Percentiles rank a stretch among this genome's conserved stretches.
Conservation (phyloP, 192 early-diverging fungal genomes). For the Mortierella claussenii region DNA sequence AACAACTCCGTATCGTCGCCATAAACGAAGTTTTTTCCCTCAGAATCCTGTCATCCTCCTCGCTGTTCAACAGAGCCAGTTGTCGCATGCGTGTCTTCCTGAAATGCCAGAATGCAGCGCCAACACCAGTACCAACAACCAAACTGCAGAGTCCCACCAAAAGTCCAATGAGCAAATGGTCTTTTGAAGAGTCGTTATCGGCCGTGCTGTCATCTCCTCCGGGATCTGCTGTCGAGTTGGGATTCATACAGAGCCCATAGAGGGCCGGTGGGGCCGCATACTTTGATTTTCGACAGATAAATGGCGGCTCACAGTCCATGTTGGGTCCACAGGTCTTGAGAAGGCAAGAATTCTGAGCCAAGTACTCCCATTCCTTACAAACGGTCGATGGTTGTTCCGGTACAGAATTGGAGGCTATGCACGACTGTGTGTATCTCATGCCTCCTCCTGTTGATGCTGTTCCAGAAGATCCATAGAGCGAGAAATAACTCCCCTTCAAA, state of each 20-base stretch:
- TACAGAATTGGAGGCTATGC: not conserved
- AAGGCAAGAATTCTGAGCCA: conserved; percentile 1
- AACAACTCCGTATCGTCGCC: not conserved
- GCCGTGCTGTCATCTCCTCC: not conserved
- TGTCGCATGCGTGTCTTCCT: conserved; percentile 9
- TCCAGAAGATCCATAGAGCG: conserved; percentile 4
- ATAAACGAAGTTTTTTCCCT: not conserved
- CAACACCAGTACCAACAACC: not conserved
- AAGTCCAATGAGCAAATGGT: not conserved
- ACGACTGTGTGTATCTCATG: conserved; percentile 18
- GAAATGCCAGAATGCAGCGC: not conserved
- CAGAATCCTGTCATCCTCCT: not conserved
- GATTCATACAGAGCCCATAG: conserved; percentile 13
- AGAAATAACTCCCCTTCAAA: conserved; percentile 4
- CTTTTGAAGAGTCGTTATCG: not conserved
- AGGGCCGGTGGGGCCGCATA: not conserved
- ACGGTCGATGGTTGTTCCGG: not conserved
- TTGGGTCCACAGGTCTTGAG: conserved; percentile 10
- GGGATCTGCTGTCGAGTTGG: not conserved
- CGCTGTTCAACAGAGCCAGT: not conserved
- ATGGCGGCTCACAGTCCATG: conserved; percentile 4
- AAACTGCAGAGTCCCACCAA: conserved; percentile 4
- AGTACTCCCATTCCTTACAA: conserved; percentile 22
- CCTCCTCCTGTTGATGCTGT: not conserved
- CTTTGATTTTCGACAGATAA: not conserved